These are phyloP conservation scores for Zelonia costaricensis DNA, from an alignment of 208 protist species.

Conservation along the genomic window DNA sequence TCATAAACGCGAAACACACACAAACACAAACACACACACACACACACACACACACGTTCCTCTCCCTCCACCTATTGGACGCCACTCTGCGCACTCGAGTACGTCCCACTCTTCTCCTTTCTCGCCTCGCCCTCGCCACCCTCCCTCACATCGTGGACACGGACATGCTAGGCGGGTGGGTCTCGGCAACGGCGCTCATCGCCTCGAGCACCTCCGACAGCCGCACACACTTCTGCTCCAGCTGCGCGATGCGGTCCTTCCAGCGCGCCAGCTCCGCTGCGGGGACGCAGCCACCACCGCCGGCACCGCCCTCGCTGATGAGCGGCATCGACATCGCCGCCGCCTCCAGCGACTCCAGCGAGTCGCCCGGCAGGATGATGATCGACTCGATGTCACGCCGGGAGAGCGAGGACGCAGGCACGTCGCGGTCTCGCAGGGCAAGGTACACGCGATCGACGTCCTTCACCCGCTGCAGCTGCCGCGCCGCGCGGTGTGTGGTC, in stretches of 20 bases:
- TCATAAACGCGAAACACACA: neutral
- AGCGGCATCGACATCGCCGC: neutral
- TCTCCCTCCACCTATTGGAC: neutral
- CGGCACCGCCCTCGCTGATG: neutral
- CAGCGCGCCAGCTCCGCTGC: conserved; percentile 22
- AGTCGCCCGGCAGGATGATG: conserved; percentile 30
- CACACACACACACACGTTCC: conserved; percentile 8
- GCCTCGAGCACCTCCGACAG: conserved; percentile 42
- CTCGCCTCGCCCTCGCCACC: neutral
- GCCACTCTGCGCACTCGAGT: neutral
- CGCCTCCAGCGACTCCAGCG: conserved; percentile 18
- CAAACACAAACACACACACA: conserved; percentile 10
- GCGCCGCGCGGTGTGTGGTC: conserved; percentile 34
- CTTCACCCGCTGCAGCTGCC: conserved; percentile 54
- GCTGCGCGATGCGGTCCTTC: conserved; percentile 27
- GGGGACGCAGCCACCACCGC: neutral
- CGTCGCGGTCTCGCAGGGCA: conserved; percentile 41
- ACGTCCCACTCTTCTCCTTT: neutral
- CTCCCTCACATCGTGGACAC: conserved; percentile 27
- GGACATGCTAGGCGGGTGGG: conserved; percentile 58
- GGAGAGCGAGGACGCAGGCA: conserved; percentile 46
- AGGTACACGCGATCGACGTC: conserved; percentile 62
- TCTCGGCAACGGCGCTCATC: conserved; percentile 37
- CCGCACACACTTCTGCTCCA: conserved; percentile 40
- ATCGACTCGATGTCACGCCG: conserved; percentile 57